Conservation (phyloP, 2,329 filamentous ascomycete species). For the Colletotrichum camelliae region DNA sequence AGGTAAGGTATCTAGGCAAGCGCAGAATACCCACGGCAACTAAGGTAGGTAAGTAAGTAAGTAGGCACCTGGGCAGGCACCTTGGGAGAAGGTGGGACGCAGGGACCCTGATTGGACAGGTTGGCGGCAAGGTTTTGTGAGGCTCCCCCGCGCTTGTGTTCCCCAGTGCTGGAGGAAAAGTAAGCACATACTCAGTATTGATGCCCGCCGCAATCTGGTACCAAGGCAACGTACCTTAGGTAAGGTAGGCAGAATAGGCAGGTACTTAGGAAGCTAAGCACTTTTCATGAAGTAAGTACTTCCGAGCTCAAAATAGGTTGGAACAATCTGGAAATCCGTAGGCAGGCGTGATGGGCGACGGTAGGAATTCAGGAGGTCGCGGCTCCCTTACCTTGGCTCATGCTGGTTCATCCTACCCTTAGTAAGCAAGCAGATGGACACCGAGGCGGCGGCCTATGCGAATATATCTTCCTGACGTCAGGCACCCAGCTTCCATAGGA, state of each 20-base stretch:
- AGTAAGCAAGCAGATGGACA: not conserved
- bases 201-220: not conserved
- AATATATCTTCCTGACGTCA: not conserved
- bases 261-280: not conserved
- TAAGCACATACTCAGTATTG: not conserved
- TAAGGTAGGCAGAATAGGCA: not conserved
- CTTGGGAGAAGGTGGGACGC: conserved; percentile 9
- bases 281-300: not conserved
- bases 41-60: not conserved
- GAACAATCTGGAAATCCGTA: not conserved
- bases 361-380: not conserved
- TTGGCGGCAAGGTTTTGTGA: not conserved
- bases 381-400: not conserved
- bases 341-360: not conserved
- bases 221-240: not conserved
- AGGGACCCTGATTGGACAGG: conserved; percentile 1
- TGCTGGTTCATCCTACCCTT: not conserved
- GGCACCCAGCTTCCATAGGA: not conserved
- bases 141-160: not conserved
- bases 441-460: not conserved
- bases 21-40: not conserved
- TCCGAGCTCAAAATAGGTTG: not conserved
- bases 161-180: not conserved
- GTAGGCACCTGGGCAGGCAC: not conserved
- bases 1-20: not conserved